Evolutionary conservation across 257 asterid genomes (phyloP), one percentile per base, ranked within the genome.

Genomic region (Paraleonurus japonicus): DNA sequence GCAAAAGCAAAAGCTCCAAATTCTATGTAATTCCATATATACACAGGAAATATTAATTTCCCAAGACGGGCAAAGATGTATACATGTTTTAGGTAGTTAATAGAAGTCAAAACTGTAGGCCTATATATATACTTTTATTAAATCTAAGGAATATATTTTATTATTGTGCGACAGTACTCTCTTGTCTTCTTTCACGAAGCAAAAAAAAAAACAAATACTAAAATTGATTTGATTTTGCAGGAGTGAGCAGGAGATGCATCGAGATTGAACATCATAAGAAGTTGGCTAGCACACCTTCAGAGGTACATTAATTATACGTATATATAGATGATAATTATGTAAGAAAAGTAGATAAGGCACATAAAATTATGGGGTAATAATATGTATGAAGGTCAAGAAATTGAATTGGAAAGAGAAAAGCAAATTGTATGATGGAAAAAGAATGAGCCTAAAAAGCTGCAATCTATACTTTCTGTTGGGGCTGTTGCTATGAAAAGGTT

Each of bases 361-460:
- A n/a, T n/a, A 71, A 70, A 72, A 81, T 81, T 45, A 85, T 84
- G 84, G 81, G 81, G 61, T 48, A 81, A 80, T 82, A 70, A 82
- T 62, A 45, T 28, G 66, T 27, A 71, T 55, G 19, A 41, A 72
- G 83, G 84, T 66, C 60, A 79, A 84, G 60, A 72, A 45, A 59
- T n/a, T 55, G 47, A 75, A 62, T 55, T 63, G 54, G 58, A 39
- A 35, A 71, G 54, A 43, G 57, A 32, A 33, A 45, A 33, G 43
- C 11, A 32, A 47, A 55, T 76, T 79, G 76, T 71, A 78, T 78
- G 83, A 76, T 75, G 87, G 89, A 74, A 76, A 83, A 80, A 33
- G 83, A 68, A 67, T 23, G 81, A 73, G 26, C 61, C 81, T 61
- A 76, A 74, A 82, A 80, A 72, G 84, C 87, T 83, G 84, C 82